These are phyloP conservation scores for Medicago lupulina DNA, from an alignment of 306 rosid species.

Conservation along the genomic window DNA sequence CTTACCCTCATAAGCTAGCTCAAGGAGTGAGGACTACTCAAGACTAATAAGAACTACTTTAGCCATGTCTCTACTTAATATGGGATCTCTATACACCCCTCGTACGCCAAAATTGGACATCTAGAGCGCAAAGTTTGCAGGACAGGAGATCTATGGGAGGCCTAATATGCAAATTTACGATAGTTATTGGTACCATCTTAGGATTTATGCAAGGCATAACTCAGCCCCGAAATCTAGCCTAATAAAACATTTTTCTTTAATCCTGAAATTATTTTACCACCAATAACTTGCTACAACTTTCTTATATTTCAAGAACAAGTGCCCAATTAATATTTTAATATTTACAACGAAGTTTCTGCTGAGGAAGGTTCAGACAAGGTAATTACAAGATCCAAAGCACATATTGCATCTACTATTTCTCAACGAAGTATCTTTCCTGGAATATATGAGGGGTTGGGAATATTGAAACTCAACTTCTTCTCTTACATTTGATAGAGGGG, in stretches of 20 bases:
- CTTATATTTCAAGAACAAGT: not conserved
- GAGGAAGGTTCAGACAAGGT: no score
- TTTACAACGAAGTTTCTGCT: not conserved
- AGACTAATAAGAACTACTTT: not conserved
- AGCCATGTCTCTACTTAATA: not conserved
- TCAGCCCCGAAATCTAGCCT: not conserved
- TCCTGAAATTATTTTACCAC: not conserved
- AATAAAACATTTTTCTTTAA: not conserved
- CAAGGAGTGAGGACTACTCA: conserved; percentile 3
- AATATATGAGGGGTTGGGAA: no score
- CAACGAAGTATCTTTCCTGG: no score
- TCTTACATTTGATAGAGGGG: no score
- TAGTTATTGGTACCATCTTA: not conserved
- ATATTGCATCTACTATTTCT: no score
- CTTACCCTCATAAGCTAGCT: not conserved
- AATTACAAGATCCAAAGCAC: no score
- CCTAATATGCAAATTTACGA: not conserved
- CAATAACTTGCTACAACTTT: not conserved
- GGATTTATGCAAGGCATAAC: not conserved
- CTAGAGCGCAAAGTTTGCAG: not conserved
- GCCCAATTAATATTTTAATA: not conserved
- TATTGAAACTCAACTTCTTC: no score
- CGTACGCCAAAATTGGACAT: not conserved
- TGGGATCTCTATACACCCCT: not conserved
- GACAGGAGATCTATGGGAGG: not conserved